These are phyloP conservation scores for Lipomyces kockii DNA, from an alignment of 805 yeast genomes.

Conservation along the genomic window DNA sequence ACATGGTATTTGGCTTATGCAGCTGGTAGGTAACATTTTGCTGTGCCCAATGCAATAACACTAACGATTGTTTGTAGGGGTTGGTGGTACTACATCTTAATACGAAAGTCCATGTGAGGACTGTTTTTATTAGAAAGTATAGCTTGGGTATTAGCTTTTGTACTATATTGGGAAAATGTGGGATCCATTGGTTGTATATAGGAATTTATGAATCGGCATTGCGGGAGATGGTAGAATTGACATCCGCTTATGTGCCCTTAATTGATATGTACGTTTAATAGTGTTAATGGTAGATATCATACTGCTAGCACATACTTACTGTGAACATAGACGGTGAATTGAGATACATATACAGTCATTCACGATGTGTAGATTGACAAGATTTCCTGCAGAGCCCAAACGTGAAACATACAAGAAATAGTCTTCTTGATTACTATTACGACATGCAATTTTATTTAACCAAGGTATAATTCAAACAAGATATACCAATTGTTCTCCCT, in stretches of 20 bases:
- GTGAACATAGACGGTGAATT: not conserved
- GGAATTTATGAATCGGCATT: too few species aligned
- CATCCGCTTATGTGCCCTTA: not conserved
- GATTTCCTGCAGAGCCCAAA: not conserved
- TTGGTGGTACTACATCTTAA: conserved; percentile 19
- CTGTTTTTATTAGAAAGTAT: not conserved
- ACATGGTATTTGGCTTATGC: conserved; percentile 85
- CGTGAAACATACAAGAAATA: not conserved
- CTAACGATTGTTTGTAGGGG: conserved; percentile 5
- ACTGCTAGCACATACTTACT: too few species aligned
- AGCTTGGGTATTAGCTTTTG: not conserved
- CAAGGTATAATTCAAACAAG: conserved; percentile 1
- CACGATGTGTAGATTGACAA: not conserved
- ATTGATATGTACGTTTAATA: not conserved
- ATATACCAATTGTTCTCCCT: not conserved
- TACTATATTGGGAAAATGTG: not conserved
- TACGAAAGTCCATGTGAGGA: not conserved
- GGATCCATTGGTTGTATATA: not conserved
- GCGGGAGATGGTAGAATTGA: too few species aligned
- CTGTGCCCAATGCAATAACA: not conserved
- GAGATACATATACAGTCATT: not conserved
- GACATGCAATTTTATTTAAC: not conserved
- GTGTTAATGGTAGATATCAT: not conserved
- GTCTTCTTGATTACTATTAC: not conserved
- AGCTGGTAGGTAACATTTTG: conserved; percentile 44